Percentiles rank a stretch among this genome's conserved stretches.
Evolutionary conservation across 2,329 filamentous ascomycete species (phyloP).

Genomic region (Cercospora sesami): DNA sequence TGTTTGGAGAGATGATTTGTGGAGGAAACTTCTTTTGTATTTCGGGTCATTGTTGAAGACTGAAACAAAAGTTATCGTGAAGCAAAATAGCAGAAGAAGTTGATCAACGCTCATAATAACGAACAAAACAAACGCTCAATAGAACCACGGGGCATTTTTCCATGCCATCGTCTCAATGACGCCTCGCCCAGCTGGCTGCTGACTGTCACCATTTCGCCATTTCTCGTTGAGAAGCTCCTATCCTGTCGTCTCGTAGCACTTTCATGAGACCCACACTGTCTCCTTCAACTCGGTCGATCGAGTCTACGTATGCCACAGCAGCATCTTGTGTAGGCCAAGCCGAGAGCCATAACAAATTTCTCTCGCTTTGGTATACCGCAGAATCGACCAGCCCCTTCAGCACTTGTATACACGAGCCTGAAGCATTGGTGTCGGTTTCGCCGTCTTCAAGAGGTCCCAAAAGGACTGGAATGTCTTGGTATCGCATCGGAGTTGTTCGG

Average conservation of each 20-base stretch:
- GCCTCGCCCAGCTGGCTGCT: neutral
- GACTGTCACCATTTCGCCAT: neutral
- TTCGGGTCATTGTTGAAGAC: neutral
- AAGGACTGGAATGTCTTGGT: constrained; percentile 12
- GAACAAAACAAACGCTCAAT: neutral
- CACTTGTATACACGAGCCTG: constrained; percentile 3
- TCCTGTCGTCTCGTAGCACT: constrained; percentile 14
- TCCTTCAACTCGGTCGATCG: constrained; percentile 9
- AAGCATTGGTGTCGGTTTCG: neutral
- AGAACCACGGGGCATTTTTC: neutral
- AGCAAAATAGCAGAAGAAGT: neutral
- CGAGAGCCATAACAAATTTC: constrained; percentile 14
- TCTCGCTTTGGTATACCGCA: constrained; percentile 13
- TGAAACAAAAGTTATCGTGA: neutral
- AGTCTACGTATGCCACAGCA: constrained; percentile 8
- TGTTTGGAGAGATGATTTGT: too few relatives aligned
- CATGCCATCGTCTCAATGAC: neutral
- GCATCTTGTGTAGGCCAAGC: constrained; percentile 11
- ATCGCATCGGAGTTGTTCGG: neutral
- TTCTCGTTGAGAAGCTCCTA: neutral
- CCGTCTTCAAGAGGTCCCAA: neutral
- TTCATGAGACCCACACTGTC: constrained; percentile 12
- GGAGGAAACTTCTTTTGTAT: neutral
- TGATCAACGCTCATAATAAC: neutral
- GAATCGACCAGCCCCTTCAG: constrained; percentile 6